A percentile compares a stretch with the other conserved stretches of the same genome.
These are phyloP conservation scores for Gracilariopsis chorda DNA, from an alignment of 23 red algal genomes.

Conservation along the genomic window DNA sequence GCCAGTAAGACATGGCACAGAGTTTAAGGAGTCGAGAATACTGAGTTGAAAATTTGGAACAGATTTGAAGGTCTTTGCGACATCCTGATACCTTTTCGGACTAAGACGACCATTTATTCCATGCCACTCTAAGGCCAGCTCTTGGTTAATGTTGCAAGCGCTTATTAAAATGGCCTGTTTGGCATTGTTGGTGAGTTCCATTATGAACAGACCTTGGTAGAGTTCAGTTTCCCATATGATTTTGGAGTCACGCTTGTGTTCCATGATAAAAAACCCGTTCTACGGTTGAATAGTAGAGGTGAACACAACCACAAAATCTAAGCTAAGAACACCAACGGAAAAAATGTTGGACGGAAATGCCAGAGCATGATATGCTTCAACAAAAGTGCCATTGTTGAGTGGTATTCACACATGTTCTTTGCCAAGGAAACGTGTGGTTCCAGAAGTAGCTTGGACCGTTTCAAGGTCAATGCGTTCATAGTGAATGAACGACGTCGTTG, in stretches of 20 bases:
- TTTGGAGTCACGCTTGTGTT: not conserved
- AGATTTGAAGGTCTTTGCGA: not conserved
- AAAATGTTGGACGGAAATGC: not conserved
- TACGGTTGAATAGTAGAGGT: not conserved
- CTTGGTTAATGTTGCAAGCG: not conserved
- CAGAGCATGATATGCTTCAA: not conserved
- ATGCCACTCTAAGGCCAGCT: slow-evolving; percentile 9
- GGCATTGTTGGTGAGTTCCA: not conserved
- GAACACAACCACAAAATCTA: not conserved
- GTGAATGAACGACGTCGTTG: not conserved
- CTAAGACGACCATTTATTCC: not conserved
- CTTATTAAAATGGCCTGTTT: not conserved
- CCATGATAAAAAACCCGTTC: not conserved
- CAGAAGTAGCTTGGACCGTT: not conserved
- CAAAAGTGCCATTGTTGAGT: not conserved
- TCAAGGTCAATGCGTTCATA: not conserved
- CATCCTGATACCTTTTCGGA: not conserved
- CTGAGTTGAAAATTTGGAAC: not conserved
- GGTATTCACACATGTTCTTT: slow-evolving; percentile 9
- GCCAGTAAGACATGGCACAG: slow-evolving; percentile 16
- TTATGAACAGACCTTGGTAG: not conserved
- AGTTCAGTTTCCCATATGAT: not conserved
- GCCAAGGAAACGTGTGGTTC: not conserved
- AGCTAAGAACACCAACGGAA: not conserved
- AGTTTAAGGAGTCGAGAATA: not conserved